Conservation (phyloP, 306 rosid genomes). For the Cajanus cajan region DNA sequence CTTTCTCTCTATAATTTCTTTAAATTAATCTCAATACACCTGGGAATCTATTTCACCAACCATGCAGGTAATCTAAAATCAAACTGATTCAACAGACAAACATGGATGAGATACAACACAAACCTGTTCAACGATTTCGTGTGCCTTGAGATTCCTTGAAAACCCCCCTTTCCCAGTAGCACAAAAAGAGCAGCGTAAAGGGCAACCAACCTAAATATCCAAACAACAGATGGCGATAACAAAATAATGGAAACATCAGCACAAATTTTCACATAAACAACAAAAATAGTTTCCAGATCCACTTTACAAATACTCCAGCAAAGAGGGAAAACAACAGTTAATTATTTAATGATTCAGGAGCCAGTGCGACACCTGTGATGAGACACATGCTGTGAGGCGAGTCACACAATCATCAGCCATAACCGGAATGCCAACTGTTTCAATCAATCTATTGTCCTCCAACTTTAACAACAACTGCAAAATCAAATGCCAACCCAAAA, state of each 20-base stretch:
- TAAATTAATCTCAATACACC: constrained; percentile 1
- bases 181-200: constrained; percentile 91
- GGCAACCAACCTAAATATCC: constrained; percentile 81
- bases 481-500: constrained; percentile 7
- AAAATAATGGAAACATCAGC: constrained; percentile 14
- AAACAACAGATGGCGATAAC: constrained; percentile 20
- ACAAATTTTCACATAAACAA: neutral
- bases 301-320: constrained; percentile 7
- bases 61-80: constrained; percentile 20
- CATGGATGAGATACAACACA: constrained; percentile 4
- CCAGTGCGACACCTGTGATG: constrained; percentile 73
- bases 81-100: constrained; percentile 9
- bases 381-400: constrained; percentile 96
- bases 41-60: neutral
- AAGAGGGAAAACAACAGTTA: constrained; percentile 17
- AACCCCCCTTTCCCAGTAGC: constrained; percentile 98
- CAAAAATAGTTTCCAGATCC: constrained; percentile 23
- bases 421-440: constrained; percentile 96
- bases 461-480: constrained; percentile 84
- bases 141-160: constrained; percentile 80
- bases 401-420: constrained; percentile 50
- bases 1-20: neutral
- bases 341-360: constrained; percentile 5
- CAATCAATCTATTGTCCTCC: constrained; percentile 90
- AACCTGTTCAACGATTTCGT: constrained; percentile 97